Base-by-base conservation (phyloP, 192 early-diverging fungal genomes). In the Funneliformis mosseae region DNA sequence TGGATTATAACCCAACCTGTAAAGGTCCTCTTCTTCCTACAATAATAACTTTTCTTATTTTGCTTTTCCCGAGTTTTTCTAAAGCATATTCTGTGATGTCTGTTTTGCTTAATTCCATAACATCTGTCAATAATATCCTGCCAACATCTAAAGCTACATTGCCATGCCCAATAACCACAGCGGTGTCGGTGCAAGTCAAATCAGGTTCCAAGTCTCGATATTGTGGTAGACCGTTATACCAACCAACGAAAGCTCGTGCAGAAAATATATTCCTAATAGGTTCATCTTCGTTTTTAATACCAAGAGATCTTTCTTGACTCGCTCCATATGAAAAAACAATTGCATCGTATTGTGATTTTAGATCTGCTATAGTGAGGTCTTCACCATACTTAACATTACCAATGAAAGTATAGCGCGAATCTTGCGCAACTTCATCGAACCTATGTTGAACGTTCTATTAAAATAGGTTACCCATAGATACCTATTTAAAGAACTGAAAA, bases 101-200 rank as follows among this genome's bases (percentile, higher is more conserved):
- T 0, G 97, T 99, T 76, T 88, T 92, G 18, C 88, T 88, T 63
- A 98, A 85, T n/a, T 81, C 86, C 27, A 94, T 89, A 18, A 94
- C 73, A 8, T 91, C 90, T 2, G 88, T 90, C 62, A 99, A 84
- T 28, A 99, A 86, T 10, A 98, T 91, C 78, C 98, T 88, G 9
- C 96, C 96, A 21, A 95, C 92, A 87, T 98, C 97, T 67, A 98
- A 83, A 0, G 96, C 96, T 1, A 99, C 97, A 79, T 99, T 99
- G 1, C 98, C 98, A 38, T 97, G 95, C 4, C 97, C 98, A 48
- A 99, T 87, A 2, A 98, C 87, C 0, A 96, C 91, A 0, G 94
- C 94, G 0, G 90, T 94, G 67, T 98, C 96, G 0, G 88, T 88
- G 8, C 78, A 80, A 23, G 84, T 77, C 41, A 97, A 83, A 82